A percentile compares a stretch with the other conserved stretches of the same genome.
Conservation (phyloP, 768 basidiomycete genomes). For the Lentinula boryana region DNA sequence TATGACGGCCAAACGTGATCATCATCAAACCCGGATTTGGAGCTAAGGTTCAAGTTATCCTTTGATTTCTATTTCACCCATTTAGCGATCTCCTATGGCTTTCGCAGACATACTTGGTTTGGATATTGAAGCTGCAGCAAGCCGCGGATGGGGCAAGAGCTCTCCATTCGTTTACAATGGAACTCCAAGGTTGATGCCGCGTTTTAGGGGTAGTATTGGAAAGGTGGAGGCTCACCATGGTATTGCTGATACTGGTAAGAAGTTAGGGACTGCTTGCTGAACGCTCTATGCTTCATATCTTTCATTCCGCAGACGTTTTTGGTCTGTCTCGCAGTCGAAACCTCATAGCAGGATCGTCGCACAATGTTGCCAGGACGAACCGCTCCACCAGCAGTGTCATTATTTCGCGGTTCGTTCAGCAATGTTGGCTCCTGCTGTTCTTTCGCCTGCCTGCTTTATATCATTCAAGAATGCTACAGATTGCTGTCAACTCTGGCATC, state of each 20-base stretch:
- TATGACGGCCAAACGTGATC: neutral
- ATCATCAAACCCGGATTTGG: neutral
- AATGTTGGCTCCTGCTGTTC: neutral
- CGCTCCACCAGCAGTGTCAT: neutral
- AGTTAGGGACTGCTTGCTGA: neutral
- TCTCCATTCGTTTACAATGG: neutral
- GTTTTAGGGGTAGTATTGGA: neutral
- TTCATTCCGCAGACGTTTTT: neutral
- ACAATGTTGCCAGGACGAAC: neutral
- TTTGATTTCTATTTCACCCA: neutral
- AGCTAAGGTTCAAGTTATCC: too few relatives aligned
- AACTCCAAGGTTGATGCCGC: neutral
- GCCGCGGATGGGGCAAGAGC: neutral
- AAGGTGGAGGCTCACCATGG: too few relatives aligned
- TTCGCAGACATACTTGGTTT: too few relatives aligned
- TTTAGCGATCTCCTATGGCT: neutral
- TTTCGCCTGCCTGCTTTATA: constrained; percentile 2
- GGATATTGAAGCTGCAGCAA: neutral
- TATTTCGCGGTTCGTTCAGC: neutral
- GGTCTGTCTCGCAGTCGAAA: neutral
- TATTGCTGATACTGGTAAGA: neutral
- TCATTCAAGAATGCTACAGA: neutral
- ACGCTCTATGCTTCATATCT: neutral
- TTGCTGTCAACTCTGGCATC: neutral
- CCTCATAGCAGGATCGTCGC: neutral